Conservation (phyloP, 2,329 filamentous ascomycete species). For the Epichloe sylvatica region DNA sequence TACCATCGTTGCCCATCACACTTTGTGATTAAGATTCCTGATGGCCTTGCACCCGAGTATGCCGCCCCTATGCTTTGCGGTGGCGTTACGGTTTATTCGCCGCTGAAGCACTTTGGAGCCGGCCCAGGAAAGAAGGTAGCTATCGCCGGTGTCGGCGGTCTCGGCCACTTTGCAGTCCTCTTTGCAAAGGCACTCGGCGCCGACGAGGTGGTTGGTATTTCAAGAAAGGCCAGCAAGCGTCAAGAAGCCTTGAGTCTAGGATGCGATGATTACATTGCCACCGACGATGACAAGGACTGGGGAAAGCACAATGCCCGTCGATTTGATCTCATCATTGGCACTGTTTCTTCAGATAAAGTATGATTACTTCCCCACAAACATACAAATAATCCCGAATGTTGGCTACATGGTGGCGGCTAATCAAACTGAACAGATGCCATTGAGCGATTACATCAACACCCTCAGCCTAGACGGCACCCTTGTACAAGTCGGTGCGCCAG, state of each 20-base stretch:
- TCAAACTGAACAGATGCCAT: conserved; percentile 33
- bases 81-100: conserved; percentile 53
- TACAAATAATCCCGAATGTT: neutral
- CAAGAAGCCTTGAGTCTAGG: conserved; percentile 43
- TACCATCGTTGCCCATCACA: conserved; percentile 22
- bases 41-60: conserved; percentile 24
- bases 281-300: conserved; percentile 39
- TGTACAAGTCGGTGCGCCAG: conserved; percentile 43
- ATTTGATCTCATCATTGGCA: conserved; percentile 46
- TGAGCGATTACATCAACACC: conserved; percentile 45
- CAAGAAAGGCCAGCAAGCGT: conserved; percentile 36
- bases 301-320: conserved; percentile 32
- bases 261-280: conserved; percentile 34
- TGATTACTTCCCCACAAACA: neutral
- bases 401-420: neutral
- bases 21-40: conserved; percentile 39
- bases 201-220: conserved; percentile 48
- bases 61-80: conserved; percentile 56
- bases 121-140: conserved; percentile 52
- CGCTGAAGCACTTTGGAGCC: conserved; percentile 46
- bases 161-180: conserved; percentile 55
- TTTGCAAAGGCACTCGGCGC: conserved; percentile 54
- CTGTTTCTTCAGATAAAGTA: conserved; percentile 30
- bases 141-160: conserved; percentile 52
- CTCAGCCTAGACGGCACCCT: conserved; percentile 46